A percentile compares a stretch with the other conserved stretches of the same genome.
phyloP scores from a whole-genome alignment of 768 basidiomycete species.

The Dioszegia crocea region DNA sequence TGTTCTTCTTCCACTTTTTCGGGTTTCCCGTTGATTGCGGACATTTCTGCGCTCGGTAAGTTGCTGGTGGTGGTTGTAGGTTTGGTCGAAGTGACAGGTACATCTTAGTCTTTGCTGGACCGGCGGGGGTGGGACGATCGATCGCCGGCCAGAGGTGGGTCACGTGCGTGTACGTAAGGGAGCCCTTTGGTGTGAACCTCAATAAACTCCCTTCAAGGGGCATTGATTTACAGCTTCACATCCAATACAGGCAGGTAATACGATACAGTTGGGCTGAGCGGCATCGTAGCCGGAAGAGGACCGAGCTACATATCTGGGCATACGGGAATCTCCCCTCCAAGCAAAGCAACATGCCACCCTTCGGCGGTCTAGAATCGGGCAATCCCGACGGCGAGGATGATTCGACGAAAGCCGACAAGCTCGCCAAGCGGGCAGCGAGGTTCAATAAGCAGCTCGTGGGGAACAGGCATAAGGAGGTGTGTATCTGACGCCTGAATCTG shows the following conservation, averaged over 20 bases:
- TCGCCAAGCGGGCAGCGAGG: constrained; percentile 39
- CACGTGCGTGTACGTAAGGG: too few relatives aligned
- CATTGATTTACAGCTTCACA: too few relatives aligned
- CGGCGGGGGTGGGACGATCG: not conserved
- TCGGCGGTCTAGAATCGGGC: constrained; percentile 22
- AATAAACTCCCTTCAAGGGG: too few relatives aligned
- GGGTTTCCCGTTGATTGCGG: not conserved
- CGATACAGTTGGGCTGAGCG: too few relatives aligned
- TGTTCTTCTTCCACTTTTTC: constrained; percentile 1
- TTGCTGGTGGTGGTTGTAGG: too few relatives aligned
- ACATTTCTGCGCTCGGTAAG: not conserved
- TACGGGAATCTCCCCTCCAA: too few relatives aligned
- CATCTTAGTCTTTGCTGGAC: too few relatives aligned
- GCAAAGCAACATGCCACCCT: not conserved
- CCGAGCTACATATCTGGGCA: too few relatives aligned
- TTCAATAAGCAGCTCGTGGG: constrained; percentile 53
- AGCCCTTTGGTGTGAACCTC: too few relatives aligned
- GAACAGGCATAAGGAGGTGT: constrained; percentile 49
- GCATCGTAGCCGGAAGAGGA: not conserved
- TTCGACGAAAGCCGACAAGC: constrained; percentile 18
- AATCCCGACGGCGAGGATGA: constrained; percentile 36
- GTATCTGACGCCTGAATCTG: not conserved
- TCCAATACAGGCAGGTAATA: too few relatives aligned
- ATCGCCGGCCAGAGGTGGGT: not conserved
- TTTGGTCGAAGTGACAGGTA: too few relatives aligned